These are phyloP conservation scores for Boletellus ananiceps DNA, from an alignment of 768 basidiomycete species.

Conservation along the genomic window DNA sequence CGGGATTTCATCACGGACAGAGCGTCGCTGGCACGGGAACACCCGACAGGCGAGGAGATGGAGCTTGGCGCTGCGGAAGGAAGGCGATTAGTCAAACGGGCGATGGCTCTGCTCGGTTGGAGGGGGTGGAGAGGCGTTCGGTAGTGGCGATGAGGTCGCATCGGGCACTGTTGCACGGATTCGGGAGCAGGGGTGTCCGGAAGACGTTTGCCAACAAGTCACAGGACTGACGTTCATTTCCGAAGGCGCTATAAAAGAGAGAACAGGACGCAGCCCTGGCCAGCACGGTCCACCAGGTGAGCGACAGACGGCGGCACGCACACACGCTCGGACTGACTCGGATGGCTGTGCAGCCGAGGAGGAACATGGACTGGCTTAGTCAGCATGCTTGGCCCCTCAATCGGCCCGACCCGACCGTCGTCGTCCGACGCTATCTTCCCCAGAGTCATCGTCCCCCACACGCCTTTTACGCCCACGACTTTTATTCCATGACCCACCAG, in stretches of 20 bases:
- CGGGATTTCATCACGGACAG: constrained; percentile 24
- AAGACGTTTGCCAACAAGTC: constrained; percentile 23
- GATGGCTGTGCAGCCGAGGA: constrained; percentile 21
- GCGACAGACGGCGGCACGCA: constrained; percentile 8
- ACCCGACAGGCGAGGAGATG: constrained; percentile 15
- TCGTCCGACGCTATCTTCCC: constrained; percentile 33
- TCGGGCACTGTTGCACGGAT: constrained; percentile 27
- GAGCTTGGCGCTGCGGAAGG: constrained; percentile 22
- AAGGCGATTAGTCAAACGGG: constrained; percentile 30
- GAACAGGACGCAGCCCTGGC: constrained; percentile 3
- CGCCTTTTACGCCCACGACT: constrained; percentile 39
- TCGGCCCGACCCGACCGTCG: constrained; percentile 35
- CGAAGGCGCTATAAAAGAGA: constrained; percentile 29
- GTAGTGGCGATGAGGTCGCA: constrained; percentile 27
- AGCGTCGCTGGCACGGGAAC: constrained; percentile 20
- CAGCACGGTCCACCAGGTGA: constrained; percentile 7
- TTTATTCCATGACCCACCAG: constrained; percentile 46
- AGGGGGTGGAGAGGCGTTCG: constrained; percentile 14
- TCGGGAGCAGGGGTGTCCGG: constrained; percentile 31
- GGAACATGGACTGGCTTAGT: constrained; percentile 32
- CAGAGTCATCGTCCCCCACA: constrained; percentile 23
- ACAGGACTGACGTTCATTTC: constrained; percentile 36
- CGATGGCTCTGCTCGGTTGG: constrained; percentile 26
- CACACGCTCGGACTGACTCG: constrained; percentile 11
- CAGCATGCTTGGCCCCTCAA: constrained; percentile 24